Conservation (phyloP, 2,329 filamentous ascomycete species). For the Calonectria hongkongensis region DNA sequence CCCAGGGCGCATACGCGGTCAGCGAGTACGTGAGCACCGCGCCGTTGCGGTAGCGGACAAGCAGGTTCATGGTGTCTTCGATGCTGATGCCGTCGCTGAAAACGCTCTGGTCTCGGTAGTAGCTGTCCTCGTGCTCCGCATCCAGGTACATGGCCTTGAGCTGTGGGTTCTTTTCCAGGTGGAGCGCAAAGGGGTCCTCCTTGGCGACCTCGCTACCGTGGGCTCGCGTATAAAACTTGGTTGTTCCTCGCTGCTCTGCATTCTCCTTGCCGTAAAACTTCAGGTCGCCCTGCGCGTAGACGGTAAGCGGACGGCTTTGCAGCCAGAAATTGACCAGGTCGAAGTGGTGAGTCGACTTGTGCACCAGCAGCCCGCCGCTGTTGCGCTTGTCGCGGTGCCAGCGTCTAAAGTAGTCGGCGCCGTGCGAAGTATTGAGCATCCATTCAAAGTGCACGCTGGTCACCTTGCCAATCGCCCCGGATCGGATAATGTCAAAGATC, state of each 20-base stretch:
- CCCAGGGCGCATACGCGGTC: constrained; percentile 78
- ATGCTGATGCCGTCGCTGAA: constrained; percentile 79
- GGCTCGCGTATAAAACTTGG: constrained; percentile 70
- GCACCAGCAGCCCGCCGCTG: constrained; percentile 75
- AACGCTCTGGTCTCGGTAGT: constrained; percentile 77
- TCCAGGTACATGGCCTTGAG: constrained; percentile 77
- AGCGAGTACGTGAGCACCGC: constrained; percentile 76
- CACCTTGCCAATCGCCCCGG: constrained; percentile 74
- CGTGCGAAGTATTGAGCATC: constrained; percentile 77
- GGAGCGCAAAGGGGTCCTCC: constrained; percentile 75
- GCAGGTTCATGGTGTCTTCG: constrained; percentile 78
- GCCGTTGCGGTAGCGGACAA: constrained; percentile 74
- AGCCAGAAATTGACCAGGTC: constrained; percentile 80
- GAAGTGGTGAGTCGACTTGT: constrained; percentile 79
- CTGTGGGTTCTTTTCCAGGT: constrained; percentile 67
- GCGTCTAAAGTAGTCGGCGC: constrained; percentile 78
- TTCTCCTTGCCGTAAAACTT: constrained; percentile 78
- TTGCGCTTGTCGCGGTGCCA: constrained; percentile 79
- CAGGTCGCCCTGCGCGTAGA: constrained; percentile 75
- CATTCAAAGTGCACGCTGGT: constrained; percentile 78
- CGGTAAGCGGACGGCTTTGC: constrained; percentile 71
- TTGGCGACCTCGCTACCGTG: constrained; percentile 70
- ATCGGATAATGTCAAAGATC: constrained; percentile 71
- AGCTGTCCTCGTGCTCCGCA: constrained; percentile 78
- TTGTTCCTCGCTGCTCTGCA: constrained; percentile 72